Evolutionary conservation across 2,329 filamentous ascomycete species (phyloP).

Genomic region (Ceratocystis diversiconidia): DNA sequence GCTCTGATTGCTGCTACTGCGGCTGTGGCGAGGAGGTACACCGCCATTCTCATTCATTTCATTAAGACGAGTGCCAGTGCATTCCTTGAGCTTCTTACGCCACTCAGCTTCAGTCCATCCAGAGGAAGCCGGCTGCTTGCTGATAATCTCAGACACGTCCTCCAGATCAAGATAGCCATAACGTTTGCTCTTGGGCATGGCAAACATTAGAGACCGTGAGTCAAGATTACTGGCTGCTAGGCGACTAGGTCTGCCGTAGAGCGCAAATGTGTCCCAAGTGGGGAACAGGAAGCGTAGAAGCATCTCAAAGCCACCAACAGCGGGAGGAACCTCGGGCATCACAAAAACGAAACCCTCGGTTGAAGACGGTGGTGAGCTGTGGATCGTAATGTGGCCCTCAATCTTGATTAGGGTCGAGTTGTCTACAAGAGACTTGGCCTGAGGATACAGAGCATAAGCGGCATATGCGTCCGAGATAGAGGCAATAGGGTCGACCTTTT

Average conservation of each 20-base stretch:
- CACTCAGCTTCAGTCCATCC: slow-evolving; percentile 78
- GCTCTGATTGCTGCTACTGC: slow-evolving; percentile 44
- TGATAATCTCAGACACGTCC: slow-evolving; percentile 69
- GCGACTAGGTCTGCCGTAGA: slow-evolving; percentile 80
- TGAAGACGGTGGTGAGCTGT: slow-evolving; percentile 59
- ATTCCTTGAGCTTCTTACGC: slow-evolving; percentile 76
- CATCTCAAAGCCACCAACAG: slow-evolving; percentile 87
- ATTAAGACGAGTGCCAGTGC: slow-evolving; percentile 67
- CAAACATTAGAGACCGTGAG: slow-evolving; percentile 88
- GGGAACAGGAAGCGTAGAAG: slow-evolving; percentile 87
- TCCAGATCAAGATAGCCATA: slow-evolving; percentile 85
- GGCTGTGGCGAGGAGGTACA: slow-evolving; percentile 27
- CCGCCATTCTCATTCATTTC: slow-evolving; percentile 39
- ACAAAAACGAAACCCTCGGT: slow-evolving; percentile 94
- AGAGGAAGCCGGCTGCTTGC: slow-evolving; percentile 54
- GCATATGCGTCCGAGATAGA: slow-evolving; percentile 83
- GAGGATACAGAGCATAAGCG: slow-evolving; percentile 89
- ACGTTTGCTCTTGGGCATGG: slow-evolving; percentile 75
- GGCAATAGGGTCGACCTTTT: slow-evolving; percentile 80
- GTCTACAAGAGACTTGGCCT: slow-evolving; percentile 85
- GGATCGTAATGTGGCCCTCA: slow-evolving; percentile 79
- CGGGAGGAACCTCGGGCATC: slow-evolving; percentile 90
- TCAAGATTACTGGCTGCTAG: slow-evolving; percentile 80
- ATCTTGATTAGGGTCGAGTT: slow-evolving; percentile 89
- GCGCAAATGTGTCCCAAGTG: slow-evolving; percentile 77